phyloP scores from a whole-genome alignment of 371 early-diverging fungal species.

The Mucor mucedo region DNA sequence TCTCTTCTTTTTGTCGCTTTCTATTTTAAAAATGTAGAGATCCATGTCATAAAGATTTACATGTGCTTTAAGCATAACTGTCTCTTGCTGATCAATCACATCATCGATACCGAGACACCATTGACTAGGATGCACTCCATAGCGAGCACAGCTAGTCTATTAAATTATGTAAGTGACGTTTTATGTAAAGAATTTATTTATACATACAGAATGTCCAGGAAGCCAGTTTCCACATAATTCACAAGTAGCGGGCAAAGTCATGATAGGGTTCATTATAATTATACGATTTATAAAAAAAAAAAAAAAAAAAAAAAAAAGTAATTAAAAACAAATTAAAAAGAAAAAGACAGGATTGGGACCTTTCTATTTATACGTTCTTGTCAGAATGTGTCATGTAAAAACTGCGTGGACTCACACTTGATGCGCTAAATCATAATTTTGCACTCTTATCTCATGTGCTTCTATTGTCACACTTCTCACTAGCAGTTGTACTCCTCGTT shows the following conservation, averaged over 20 bases:
- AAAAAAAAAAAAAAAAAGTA: conserved; percentile 2
- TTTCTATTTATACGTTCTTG: conserved; percentile 4
- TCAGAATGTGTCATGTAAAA: conserved; percentile 7
- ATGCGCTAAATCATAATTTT: not conserved
- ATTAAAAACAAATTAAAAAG: not conserved
- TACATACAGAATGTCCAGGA: conserved; percentile 33
- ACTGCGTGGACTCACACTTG: not conserved
- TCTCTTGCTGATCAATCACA: not conserved
- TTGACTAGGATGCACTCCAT: conserved; percentile 26
- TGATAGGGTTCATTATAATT: conserved; percentile 10
- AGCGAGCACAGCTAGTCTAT: conserved; percentile 18
- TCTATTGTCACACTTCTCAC: not conserved
- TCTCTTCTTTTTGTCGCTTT: not conserved
- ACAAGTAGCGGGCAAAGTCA: conserved; percentile 36
- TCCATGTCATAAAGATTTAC: not conserved
- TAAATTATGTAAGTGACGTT: not conserved
- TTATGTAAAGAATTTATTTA: not conserved
- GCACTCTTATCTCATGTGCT: conserved; percentile 3
- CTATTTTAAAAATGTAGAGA: not conserved
- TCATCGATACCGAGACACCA: conserved; percentile 14
- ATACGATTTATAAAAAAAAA: not conserved
- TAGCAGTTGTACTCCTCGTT: not conserved
- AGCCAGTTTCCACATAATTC: conserved; percentile 45
- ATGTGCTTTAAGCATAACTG: not conserved
- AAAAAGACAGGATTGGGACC: conserved; percentile 4